phyloP scores from a whole-genome alignment of 345 rosid species.

The Populus tremula region DNA sequence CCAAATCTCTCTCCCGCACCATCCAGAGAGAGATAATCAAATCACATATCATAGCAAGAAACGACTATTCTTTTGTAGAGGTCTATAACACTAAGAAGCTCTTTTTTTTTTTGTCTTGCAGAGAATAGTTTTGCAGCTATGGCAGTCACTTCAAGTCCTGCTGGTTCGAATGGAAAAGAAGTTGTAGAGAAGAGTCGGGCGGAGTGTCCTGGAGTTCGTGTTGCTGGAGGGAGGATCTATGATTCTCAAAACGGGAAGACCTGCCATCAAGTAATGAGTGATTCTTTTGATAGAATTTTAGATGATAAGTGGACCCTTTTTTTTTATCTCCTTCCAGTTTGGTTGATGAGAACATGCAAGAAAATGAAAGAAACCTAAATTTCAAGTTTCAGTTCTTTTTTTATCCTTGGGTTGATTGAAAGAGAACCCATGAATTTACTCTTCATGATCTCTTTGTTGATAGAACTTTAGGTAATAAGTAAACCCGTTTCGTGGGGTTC shows the following conservation, averaged over 20 bases:
- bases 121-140: conserved; percentile 4
- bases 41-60: background rate
- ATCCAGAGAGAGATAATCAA: background rate
- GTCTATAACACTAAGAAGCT: background rate
- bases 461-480: background rate
- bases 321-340: background rate
- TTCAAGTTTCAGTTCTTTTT: background rate
- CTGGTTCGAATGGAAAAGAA: background rate
- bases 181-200: conserved; percentile 25
- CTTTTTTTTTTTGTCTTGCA: background rate
- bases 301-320: background rate
- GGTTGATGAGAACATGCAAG: background rate
- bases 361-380: background rate
- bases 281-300: background rate
- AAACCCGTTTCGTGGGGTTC: background rate
- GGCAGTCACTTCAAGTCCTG: conserved; percentile 29
- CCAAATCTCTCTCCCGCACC: conserved; percentile 13
- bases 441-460: background rate
- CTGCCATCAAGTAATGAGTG: conserved; percentile 64
- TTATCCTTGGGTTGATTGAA: background rate
- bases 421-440: background rate
- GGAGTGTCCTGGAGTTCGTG: conserved; percentile 47
- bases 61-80: background rate
- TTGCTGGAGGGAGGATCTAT: conserved; percentile 44
- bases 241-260: conserved; percentile 64